A percentile compares a stretch with the other conserved stretches of the same genome.
Evolutionary conservation across 148 eudicot species (phyloP).

Genomic region (Amaranthus hypochondriacus): DNA sequence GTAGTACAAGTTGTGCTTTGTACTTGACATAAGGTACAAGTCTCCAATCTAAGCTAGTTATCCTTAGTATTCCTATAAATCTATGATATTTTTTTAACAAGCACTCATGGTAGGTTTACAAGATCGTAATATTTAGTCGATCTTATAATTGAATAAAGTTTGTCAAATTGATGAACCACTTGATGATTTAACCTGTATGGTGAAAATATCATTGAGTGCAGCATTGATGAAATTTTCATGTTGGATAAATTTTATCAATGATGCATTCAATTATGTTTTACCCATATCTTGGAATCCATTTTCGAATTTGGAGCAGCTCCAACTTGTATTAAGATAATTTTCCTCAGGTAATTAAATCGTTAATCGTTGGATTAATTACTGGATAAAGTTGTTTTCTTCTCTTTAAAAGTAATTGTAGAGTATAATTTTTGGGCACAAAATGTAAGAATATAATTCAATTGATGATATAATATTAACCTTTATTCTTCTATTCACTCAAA

Average conservation of each 20-base stretch:
- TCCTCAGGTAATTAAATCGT: background rate
- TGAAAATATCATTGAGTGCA: conserved; percentile 62
- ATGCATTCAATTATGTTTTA: conserved; percentile 52
- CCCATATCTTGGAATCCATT: conserved; percentile 17
- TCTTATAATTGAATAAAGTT: background rate
- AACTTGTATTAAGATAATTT: background rate
- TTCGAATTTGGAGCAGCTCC: background rate
- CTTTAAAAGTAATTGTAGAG: no score
- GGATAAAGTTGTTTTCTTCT: no score
- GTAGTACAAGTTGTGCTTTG: no score
- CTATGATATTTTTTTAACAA: background rate
- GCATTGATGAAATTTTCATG: conserved; percentile 43
- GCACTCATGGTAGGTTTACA: no score
- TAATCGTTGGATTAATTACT: background rate
- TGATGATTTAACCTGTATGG: background rate
- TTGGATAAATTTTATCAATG: conserved; percentile 27
- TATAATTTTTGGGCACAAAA: no score
- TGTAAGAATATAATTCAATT: no score
- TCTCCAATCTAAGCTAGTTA: background rate
- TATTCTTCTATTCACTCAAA: no score
- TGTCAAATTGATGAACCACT: background rate
- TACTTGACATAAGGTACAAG: no score
- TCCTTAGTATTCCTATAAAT: background rate
- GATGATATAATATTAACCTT: no score
- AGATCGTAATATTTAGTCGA: background rate